Evolutionary conservation across 257 asterid species (phyloP), one percentile per base, ranked within the genome.

Genomic region (Solanum verrucosum): DNA sequence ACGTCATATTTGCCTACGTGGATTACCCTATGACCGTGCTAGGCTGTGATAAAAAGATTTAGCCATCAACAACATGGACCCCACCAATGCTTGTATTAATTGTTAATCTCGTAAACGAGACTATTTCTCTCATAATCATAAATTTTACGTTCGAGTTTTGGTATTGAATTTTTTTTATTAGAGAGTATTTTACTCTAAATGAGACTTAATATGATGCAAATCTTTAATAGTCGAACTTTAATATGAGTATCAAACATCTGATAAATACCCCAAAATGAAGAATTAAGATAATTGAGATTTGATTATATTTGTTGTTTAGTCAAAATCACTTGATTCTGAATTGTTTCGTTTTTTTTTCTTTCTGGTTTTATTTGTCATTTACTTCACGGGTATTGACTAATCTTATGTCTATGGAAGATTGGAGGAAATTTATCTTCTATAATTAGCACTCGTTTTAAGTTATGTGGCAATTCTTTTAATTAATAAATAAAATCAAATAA

Each of bases 1-100:
- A 88, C 91, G 90, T 82, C 91, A 60, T 34, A 75, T 11, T 21
- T 1, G 89, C 94, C 90, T 33, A 92, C 95, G 95, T 92, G 95
- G 94, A 92, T 38, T 25, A 31, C 84, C 87, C 81, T 25, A 60
- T 74, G 31, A 52, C 93, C 91, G 88, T 37, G n/a, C 1, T 27
- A 37, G 78, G 18, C n/a, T 31, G 37, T 27, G 63, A 52, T 12
- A 29, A 87, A 87, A 74, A 89, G 84, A 90, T 67, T 77, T 87
- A 60, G 87, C 84, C 73, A 65, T 75, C 74, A 88, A 44, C 3
- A 46, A 12, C 33, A 42, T 46, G 29, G 67, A 81, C 87, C 52
- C 42, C 65, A 44, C 25, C 5, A 21, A 20, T 59, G 11, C 5
- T 42, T 40, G 34, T 25, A 65, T 40, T 78, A 42, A 14, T 68